Conservation (phyloP, 768 basidiomycete genomes). For the Tylopilus subfusipes region DNA sequence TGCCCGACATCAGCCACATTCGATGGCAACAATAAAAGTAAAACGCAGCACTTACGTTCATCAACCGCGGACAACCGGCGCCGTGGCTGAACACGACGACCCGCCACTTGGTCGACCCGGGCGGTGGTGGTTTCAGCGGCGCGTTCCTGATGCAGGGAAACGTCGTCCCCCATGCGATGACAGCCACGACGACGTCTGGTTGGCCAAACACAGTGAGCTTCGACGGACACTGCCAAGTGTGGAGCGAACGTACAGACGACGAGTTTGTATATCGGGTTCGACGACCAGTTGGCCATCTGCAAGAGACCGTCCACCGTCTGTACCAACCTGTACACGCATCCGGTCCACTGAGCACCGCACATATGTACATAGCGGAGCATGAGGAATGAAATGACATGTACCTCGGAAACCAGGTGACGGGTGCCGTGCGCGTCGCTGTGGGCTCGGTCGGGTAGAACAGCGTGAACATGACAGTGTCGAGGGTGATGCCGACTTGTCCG, state of each 20-base stretch:
- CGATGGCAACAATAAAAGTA: neutral
- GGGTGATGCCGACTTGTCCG: conserved; percentile 24
- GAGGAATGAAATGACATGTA: neutral
- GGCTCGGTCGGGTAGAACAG: conserved; percentile 32
- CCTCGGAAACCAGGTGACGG: conserved; percentile 30
- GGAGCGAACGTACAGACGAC: conserved; percentile 17
- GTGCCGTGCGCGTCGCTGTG: neutral
- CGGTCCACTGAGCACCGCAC: neutral
- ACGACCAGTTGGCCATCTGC: conserved; percentile 31
- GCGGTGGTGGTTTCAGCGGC: conserved; percentile 10
- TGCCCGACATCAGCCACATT: neutral
- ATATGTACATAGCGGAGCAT: too few species aligned
- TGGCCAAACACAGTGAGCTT: neutral
- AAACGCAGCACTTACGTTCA: conserved; percentile 28
- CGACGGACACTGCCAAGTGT: neutral
- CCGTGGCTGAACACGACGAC: conserved; percentile 48
- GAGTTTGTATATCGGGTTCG: conserved; percentile 23
- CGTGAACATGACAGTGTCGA: conserved; percentile 31
- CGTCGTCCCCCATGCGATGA: conserved; percentile 31
- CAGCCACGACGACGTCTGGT: conserved; percentile 23
- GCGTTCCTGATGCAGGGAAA: conserved; percentile 31
- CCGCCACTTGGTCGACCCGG: conserved; percentile 27
- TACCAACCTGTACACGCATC: conserved; percentile 17
- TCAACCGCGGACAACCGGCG: conserved; percentile 38
- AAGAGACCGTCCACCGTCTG: conserved; percentile 33